Evolutionary conservation across 768 basidiomycete species (phyloP), one percentile per base, ranked within the genome.

Genomic region (Mycena alexandri): DNA sequence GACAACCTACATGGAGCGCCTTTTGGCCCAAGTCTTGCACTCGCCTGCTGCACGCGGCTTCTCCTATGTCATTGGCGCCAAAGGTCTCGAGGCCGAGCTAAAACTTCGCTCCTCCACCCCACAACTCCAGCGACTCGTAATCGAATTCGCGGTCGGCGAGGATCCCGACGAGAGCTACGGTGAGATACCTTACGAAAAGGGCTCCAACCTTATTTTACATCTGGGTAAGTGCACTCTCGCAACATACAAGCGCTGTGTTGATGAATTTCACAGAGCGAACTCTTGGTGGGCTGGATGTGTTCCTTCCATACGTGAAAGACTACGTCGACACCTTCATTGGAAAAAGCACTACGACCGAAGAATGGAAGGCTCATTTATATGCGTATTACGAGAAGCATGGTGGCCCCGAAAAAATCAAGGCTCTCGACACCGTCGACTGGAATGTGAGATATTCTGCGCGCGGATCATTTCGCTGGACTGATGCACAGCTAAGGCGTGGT

Each of bases 1-100:
- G 92, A 98, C 96, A 36, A 96, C 93, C 0, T 98, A 96, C 75
- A 90, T 93, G 34, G 96, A 99, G 76, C 89, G 95, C 17, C 79
- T 97, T 10, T 81, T 97, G 50, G 88, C 88, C 53, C 84, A 90
- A 69, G 79, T 84, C 50, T 81, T 95, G 4, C 88, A 94, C 47
- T 87, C 91, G 0, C 88, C 92, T 19, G 89, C 89, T 2, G 88
- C 90, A 55, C 89, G 95, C 47, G 94, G 89, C 19, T 93, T 98
- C 74, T 87, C 89, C 10, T 97, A 85, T 77, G 81, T 94, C 66
- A 90, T 93, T 63, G 95, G 95, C 3, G 81, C 84, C 21, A 93
- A 92, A 67, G 84, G 81, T 0, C 83, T 98, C 19, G 79, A 84
- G n/a, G 92, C 94, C 65, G 88, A 91, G 19, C 80, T 99, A 41